Evolutionary conservation across 2,329 filamentous ascomycete genomes (phyloP).

Genomic region (Sarocladium brachiariae): DNA sequence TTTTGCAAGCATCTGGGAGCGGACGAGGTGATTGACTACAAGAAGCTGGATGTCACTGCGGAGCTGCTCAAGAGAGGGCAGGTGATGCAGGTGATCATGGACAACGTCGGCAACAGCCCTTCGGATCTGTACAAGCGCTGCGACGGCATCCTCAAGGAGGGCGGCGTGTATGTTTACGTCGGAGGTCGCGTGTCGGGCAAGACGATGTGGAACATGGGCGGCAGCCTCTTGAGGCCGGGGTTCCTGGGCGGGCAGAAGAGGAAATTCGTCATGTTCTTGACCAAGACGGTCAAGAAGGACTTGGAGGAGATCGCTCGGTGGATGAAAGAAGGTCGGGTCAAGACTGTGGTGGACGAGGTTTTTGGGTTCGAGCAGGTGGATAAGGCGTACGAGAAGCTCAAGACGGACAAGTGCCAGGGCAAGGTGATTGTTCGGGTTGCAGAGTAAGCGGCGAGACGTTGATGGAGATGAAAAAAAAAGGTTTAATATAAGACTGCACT

Average conservation of each 20-base stretch:
- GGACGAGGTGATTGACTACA: slow-evolving; percentile 60
- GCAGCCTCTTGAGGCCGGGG: slow-evolving; percentile 21
- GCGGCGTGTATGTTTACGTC: slow-evolving; percentile 44
- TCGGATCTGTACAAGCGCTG: slow-evolving; percentile 45
- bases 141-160: slow-evolving; percentile 40
- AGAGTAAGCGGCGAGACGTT: no score
- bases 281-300: slow-evolving; percentile 36
- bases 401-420: slow-evolving; percentile 50
- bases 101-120: slow-evolving; percentile 49
- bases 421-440: slow-evolving; percentile 44
- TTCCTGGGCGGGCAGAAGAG: slow-evolving; percentile 34
- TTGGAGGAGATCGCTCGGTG: slow-evolving; percentile 44
- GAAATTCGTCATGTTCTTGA: slow-evolving; percentile 33
- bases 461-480: no score
- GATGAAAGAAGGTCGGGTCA: slow-evolving; percentile 52
- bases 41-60: slow-evolving; percentile 38
- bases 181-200: slow-evolving; percentile 30
- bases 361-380: slow-evolving; percentile 50
- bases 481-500: no score
- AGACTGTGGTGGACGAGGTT: slow-evolving; percentile 45
- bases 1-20: slow-evolving; percentile 54
- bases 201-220: slow-evolving; percentile 18
- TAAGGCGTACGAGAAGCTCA: slow-evolving; percentile 52
- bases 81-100: slow-evolving; percentile 46
- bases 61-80: slow-evolving; percentile 38